A percentile compares a stretch with the other conserved stretches of the same genome.
Evolutionary conservation across 148 eudicot genomes (phyloP).

Genomic region (Nepenthes gracilis): DNA sequence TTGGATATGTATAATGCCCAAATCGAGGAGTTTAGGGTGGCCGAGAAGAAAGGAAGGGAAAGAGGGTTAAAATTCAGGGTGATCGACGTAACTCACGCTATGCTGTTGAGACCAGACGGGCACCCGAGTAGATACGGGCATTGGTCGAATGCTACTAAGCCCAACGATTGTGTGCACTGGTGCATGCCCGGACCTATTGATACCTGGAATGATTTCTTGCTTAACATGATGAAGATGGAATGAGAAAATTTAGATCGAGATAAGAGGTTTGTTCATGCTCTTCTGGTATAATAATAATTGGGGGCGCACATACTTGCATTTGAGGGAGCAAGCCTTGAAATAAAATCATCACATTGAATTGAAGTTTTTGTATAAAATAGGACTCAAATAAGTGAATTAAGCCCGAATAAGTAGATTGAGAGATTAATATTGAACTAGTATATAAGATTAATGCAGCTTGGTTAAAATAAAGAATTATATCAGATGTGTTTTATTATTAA

Average conservation of each 20-base stretch:
- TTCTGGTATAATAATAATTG: too few species aligned
- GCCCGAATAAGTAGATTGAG: too few species aligned
- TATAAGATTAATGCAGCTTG: too few species aligned
- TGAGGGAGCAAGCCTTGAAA: too few species aligned
- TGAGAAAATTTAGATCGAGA: not conserved
- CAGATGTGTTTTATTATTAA: too few species aligned
- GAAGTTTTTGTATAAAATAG: too few species aligned
- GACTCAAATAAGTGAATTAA: too few species aligned
- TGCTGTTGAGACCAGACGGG: constrained; percentile 9
- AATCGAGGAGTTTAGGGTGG: constrained; percentile 38
- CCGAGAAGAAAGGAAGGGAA: constrained; percentile 22
- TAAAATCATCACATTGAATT: too few species aligned
- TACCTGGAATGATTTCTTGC: constrained; percentile 8
- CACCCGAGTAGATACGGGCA: not conserved
- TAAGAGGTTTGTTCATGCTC: too few species aligned
- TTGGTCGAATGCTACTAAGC: not conserved
- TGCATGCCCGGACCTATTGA: not conserved
- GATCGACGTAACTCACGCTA: constrained; percentile 33
- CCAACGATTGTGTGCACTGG: not conserved
- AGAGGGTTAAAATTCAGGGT: constrained; percentile 6
- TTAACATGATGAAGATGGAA: constrained; percentile 9
- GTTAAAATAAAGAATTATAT: too few species aligned
- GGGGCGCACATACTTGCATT: too few species aligned
- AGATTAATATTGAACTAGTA: too few species aligned
- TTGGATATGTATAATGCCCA: constrained; percentile 37